Evolutionary conservation across 2,329 filamentous ascomycete genomes (phyloP).

Genomic region (Chaetomiaceae sp.): DNA sequence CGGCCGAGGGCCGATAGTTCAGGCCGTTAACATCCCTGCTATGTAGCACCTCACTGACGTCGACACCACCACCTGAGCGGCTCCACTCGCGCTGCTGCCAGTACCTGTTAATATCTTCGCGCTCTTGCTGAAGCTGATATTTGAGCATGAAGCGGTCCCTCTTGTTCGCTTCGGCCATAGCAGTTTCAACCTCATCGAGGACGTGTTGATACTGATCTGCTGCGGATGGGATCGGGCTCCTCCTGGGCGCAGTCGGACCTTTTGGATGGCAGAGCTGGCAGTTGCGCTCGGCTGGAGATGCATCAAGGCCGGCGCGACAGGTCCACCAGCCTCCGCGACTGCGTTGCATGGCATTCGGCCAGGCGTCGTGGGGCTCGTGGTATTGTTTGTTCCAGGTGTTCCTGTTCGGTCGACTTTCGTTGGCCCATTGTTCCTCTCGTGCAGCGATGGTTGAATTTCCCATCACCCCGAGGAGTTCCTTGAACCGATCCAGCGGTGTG

Average conservation of each 20-base stretch:
- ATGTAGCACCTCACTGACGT: slow-evolving; percentile 2
- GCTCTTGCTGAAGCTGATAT: not conserved
- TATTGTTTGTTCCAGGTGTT: slow-evolving; percentile 9
- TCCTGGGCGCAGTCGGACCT: not conserved
- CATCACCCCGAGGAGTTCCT: slow-evolving; percentile 7
- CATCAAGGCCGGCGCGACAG: slow-evolving; percentile 18
- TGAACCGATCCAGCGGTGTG: slow-evolving; percentile 1
- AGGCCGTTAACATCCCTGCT: slow-evolving; percentile 6
- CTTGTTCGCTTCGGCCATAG: slow-evolving; percentile 12
- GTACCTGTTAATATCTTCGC: slow-evolving; percentile 1
- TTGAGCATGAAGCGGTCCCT: slow-evolving; percentile 6
- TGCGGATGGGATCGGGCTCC: not conserved
- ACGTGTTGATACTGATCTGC: slow-evolving; percentile 8
- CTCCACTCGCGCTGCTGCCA: slow-evolving; percentile 2
- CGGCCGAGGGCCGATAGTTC: slow-evolving; percentile 1
- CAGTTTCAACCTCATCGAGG: slow-evolving; percentile 14
- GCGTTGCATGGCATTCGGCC: slow-evolving; percentile 12
- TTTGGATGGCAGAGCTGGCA: slow-evolving; percentile 12
- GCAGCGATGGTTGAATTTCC: not conserved
- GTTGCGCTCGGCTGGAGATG: slow-evolving; percentile 9
- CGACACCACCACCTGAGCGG: slow-evolving; percentile 5
- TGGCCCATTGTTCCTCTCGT: not conserved
- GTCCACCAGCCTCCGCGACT: slow-evolving; percentile 21
- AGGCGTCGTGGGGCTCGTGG: slow-evolving; percentile 13
- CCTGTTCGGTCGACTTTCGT: not conserved